Percentiles rank a stretch among this genome's conserved stretches.
phyloP scores from a whole-genome alignment of 805 yeast species.

The Spathaspora sp. region DNA sequence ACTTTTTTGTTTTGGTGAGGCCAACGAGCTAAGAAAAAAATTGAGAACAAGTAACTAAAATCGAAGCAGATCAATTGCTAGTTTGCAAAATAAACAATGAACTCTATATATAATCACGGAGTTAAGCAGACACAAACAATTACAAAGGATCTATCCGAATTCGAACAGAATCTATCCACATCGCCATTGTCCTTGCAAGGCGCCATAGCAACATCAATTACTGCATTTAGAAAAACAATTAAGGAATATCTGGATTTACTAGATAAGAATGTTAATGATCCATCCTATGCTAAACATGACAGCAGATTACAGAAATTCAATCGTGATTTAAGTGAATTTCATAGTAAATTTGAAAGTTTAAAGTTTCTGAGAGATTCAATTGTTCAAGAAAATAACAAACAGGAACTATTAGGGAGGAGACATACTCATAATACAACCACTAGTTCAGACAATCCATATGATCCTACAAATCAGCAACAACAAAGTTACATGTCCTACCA shows the following conservation, averaged over 20 bases:
- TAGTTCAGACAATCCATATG: conserved; percentile 51
- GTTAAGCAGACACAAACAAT: conserved; percentile 76
- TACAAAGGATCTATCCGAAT: conserved; percentile 61
- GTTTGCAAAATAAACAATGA: conserved; percentile 38
- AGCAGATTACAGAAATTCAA: conserved; percentile 56
- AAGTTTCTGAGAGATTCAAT: conserved; percentile 53
- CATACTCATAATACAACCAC: conserved; percentile 18
- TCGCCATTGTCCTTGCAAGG: conserved; percentile 78
- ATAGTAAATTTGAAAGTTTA: conserved; percentile 49
- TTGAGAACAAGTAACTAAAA: not conserved
- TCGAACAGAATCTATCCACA: conserved; percentile 62
- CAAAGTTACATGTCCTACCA: conserved; percentile 36
- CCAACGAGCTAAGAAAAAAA: not conserved
- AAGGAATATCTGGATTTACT: conserved; percentile 61
- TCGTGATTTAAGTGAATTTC: conserved; percentile 42
- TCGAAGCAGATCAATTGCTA: not conserved
- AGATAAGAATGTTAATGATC: conserved; percentile 54
- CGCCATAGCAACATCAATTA: conserved; percentile 73
- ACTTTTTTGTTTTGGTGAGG: too few relatives aligned
- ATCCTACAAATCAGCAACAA: conserved; percentile 13
- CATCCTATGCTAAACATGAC: conserved; percentile 46
- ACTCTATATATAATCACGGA: conserved; percentile 86
- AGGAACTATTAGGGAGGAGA: conserved; percentile 55
- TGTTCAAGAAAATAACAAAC: conserved; percentile 43
- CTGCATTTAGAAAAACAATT: conserved; percentile 71